Evolutionary conservation across 441 rosid genomes (phyloP), one percentile per base, ranked within the genome.

Genomic region (Lagerstroemia fauriei): DNA sequence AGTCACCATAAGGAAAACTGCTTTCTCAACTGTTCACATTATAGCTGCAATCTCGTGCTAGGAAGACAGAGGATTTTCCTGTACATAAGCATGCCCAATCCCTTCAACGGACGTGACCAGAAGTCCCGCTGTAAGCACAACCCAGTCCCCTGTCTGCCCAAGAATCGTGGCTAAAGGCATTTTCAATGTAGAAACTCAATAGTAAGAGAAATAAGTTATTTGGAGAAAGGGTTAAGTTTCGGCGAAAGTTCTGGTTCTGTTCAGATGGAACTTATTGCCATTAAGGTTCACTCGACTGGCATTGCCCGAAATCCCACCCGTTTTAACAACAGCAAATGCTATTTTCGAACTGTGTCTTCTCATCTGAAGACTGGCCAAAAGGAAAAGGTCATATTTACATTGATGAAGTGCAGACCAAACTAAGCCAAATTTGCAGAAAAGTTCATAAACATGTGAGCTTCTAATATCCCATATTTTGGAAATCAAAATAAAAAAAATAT

Each of bases 121-220:
- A n/a, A 95, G 86, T 22, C 98, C 99, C 0, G 98, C 98, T 17
- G 94, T 98, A 65, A 96, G 86, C 32, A 95, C 98, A 73, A 95
- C 98, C 99, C 98, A 96, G 41, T 96, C 98, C 80, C 98, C 98
- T 5, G 99, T 95, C 86, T 96, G 98, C 44, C 98, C 98, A 70
- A 96, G 99, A 87, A 95, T 96, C 0, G 98, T 96, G 6, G 99
- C 98, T 53, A 96, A 84, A 38, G 27, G 99, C 99, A 88, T 96
- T 96, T 59, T 98, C 99, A 0, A 96, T 94, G 84, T 95, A 96
- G 90, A 96, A 96, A 56, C 99, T 98, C 78, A 96, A 86, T 31
- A 96, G 92, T 16, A 96, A 86, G 27, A 96, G 89, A 80, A 96
- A 96, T 84, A 94, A 88, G 88, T 96, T 94, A 79, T 90, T 93